Conservation (phyloP, 2,329 filamentous ascomycete genomes). For the Phaeosphaeriaceae sp. region DNA sequence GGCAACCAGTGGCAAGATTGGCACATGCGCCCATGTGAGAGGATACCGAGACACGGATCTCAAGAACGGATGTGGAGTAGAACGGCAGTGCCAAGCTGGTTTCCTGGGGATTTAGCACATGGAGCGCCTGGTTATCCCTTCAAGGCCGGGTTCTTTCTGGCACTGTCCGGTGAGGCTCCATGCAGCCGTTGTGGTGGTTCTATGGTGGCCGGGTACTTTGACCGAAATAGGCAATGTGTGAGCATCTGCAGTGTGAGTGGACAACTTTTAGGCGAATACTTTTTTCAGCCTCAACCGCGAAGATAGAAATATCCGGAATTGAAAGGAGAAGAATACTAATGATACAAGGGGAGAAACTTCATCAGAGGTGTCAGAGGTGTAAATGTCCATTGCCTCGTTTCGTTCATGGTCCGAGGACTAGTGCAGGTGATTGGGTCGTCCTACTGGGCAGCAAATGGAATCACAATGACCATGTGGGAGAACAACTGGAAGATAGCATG, state of each 20-base stretch:
- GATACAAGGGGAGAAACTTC: too few relatives aligned
- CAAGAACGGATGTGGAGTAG: conserved; percentile 8
- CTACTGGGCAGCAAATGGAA: neutral
- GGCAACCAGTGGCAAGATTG: conserved; percentile 2
- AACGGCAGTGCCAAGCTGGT: conserved; percentile 4
- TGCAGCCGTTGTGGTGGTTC: conserved; percentile 1
- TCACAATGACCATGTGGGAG: neutral
- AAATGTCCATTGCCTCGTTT: neutral
- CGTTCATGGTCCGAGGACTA: neutral
- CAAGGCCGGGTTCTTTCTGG: neutral
- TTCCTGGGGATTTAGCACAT: conserved; percentile 3
- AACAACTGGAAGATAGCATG: neutral
- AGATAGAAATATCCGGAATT: neutral
- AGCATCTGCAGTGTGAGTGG: neutral
- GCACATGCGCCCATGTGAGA: neutral
- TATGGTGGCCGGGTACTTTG: conserved; percentile 3
- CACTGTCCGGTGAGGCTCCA: neutral
- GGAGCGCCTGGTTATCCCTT: neutral
- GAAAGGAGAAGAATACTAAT: too few relatives aligned
- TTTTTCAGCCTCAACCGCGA: neutral
- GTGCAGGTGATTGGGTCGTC: neutral
- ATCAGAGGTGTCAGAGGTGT: neutral
- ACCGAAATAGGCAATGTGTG: conserved; percentile 8
- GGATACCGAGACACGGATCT: conserved; percentile 1
- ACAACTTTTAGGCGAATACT: neutral